Conservation (phyloP, 2,329 filamentous ascomycete species). For the Colletotrichum spinosum region DNA sequence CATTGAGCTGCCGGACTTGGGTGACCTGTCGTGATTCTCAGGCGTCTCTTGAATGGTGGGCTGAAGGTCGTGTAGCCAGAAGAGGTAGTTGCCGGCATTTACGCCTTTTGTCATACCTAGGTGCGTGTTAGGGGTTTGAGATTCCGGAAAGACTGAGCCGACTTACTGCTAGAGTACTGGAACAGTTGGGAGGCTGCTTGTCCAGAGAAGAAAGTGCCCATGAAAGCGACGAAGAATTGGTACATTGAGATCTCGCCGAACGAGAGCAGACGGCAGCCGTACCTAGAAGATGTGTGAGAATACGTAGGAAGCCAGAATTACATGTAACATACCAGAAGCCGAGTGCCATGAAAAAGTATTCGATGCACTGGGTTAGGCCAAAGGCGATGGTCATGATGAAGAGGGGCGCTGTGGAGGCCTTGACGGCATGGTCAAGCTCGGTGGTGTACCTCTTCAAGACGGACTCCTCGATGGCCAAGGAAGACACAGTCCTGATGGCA, state of each 20-base stretch:
- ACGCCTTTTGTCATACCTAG: constrained; percentile 62
- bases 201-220: constrained; percentile 60
- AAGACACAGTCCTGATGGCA: constrained; percentile 55
- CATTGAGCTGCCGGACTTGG: constrained; percentile 52
- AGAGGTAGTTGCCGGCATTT: constrained; percentile 61
- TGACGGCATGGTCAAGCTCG: constrained; percentile 46
- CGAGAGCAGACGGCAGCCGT: constrained; percentile 51
- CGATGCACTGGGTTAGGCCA: constrained; percentile 50
- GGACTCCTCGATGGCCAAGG: constrained; percentile 53
- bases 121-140: constrained; percentile 18
- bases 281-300: constrained; percentile 37
- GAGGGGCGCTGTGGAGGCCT: constrained; percentile 46
- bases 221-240: constrained; percentile 63
- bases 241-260: constrained; percentile 52
- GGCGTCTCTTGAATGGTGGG: constrained; percentile 55
- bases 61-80: constrained; percentile 58
- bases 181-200: constrained; percentile 56
- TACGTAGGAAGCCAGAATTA: too few relatives aligned
- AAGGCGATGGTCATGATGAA: constrained; percentile 50
- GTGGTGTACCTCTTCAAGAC: constrained; percentile 46
- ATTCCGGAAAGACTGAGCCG: background rate
- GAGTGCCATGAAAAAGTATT: constrained; percentile 53
- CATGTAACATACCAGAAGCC: constrained; percentile 50
- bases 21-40: constrained; percentile 51
- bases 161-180: constrained; percentile 58